phyloP scores from a whole-genome alignment of 495 filamentous ascomycete genomes.

The Platismatia glauca region DNA sequence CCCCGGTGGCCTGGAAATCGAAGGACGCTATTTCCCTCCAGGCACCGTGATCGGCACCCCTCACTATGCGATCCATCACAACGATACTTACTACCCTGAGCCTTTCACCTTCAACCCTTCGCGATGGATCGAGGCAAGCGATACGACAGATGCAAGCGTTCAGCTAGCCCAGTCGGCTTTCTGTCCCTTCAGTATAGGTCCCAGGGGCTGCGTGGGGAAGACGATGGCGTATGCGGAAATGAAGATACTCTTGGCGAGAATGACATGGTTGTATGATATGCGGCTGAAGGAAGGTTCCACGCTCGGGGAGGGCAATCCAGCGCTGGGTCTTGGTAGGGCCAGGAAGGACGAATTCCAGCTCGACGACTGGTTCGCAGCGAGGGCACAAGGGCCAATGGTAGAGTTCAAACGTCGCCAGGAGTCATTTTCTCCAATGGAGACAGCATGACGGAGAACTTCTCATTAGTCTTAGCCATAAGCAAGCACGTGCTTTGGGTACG shows the following conservation, averaged over 20 bases:
- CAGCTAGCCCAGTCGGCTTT: not conserved
- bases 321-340: not conserved
- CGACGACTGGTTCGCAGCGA: not conserved
- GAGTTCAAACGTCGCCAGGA: no score
- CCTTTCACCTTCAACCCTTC: constrained; percentile 3
- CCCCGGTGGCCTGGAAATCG: constrained; percentile 39
- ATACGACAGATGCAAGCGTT: not conserved
- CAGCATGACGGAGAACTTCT: no score
- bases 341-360: not conserved
- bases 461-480: no score
- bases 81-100: not conserved
- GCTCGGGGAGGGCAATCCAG: not conserved
- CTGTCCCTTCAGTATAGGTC: not conserved
- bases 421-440: no score
- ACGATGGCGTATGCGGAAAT: not conserved
- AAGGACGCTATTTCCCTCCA: constrained; percentile 33
- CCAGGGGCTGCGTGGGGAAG: not conserved
- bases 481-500: no score
- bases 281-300: not conserved
- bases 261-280: not conserved
- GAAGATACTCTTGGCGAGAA: not conserved
- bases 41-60: not conserved
- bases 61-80: constrained; percentile 3
- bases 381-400: not conserved
- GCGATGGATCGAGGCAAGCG: not conserved